A percentile compares a stretch with the other conserved stretches of the same genome.
Evolutionary conservation across 2,329 filamentous ascomycete genomes (phyloP).

Genomic region (Pseudogymnoascus sp.): DNA sequence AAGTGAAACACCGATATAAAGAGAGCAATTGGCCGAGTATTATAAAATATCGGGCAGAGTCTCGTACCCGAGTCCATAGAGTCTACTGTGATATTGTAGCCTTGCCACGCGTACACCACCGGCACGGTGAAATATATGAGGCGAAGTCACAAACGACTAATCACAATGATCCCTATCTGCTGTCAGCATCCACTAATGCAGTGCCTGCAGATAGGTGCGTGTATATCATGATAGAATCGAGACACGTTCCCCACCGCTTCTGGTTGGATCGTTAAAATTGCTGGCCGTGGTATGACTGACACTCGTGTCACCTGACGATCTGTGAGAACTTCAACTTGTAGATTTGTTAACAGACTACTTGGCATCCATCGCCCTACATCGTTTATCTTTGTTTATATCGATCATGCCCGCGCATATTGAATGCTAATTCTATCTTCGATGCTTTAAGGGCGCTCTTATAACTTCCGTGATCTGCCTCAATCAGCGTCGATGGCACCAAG

Average conservation of each 20-base stretch:
- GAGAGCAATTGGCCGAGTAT: neutral
- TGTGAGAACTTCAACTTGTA: neutral
- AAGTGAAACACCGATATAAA: neutral
- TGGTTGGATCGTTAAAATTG: neutral
- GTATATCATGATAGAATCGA: neutral
- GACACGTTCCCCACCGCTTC: neutral
- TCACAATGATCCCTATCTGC: no score
- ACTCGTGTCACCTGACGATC: neutral
- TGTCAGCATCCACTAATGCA: neutral
- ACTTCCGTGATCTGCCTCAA: neutral
- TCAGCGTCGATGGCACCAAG: neutral
- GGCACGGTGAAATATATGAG: neutral
- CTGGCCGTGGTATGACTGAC: no score
- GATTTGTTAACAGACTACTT: no score
- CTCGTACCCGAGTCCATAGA: neutral
- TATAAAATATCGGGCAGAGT: no score
- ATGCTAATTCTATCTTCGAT: neutral
- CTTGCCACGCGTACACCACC: neutral
- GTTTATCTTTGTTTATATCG: no score
- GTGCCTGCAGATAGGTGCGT: neutral
- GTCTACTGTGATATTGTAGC: neutral
- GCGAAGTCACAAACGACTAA: neutral
- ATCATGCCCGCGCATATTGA: no score
- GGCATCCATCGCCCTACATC: no score
- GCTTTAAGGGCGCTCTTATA: neutral